Conservation (phyloP, 1,284 basidiomycete species). For the Naganishia cerealis region DNA sequence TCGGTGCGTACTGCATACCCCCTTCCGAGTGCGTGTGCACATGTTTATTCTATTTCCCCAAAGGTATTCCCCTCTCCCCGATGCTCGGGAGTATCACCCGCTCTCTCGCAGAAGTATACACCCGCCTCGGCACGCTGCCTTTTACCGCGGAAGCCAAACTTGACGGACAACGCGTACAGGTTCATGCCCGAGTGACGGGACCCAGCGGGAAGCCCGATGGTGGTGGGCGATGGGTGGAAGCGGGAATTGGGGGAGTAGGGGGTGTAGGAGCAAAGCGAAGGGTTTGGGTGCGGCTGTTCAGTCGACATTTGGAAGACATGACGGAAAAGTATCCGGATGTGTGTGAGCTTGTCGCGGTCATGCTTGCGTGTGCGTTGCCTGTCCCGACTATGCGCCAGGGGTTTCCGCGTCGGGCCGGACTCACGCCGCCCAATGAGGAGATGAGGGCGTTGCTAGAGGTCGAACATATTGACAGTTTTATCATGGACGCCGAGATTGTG, state of each 20-base stretch:
- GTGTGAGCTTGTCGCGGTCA: conserved; percentile 59
- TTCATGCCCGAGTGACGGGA: conserved; percentile 62
- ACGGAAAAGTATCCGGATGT: conserved; percentile 92
- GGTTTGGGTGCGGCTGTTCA: conserved; percentile 71
- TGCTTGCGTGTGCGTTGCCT: conserved; percentile 48
- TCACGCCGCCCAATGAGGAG: conserved; percentile 38
- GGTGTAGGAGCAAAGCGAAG: conserved; percentile 51
- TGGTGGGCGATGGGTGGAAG: conserved; percentile 50
- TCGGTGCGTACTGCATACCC: conserved; percentile 60
- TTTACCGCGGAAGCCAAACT: conserved; percentile 81
- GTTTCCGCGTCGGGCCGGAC: conserved; percentile 40
- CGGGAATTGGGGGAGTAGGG: neutral
- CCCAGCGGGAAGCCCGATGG: conserved; percentile 50
- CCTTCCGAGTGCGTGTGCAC: neutral
- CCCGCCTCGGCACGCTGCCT: conserved; percentile 64
- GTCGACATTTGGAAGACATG: conserved; percentile 88
- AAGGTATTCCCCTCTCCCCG: conserved; percentile 57
- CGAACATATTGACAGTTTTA: conserved; percentile 67
- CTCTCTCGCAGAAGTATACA: conserved; percentile 79
- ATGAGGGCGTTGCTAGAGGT: conserved; percentile 42
- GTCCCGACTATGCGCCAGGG: conserved; percentile 35
- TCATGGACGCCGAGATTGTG: conserved; percentile 93
- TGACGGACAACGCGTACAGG: conserved; percentile 83
- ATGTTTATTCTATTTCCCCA: neutral
- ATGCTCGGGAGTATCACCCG: conserved; percentile 64